Percentiles rank a stretch among this genome's conserved stretches.
These are phyloP conservation scores for Leccinellum luteum DNA, from an alignment of 768 basidiomycete species.

Conservation along the genomic window DNA sequence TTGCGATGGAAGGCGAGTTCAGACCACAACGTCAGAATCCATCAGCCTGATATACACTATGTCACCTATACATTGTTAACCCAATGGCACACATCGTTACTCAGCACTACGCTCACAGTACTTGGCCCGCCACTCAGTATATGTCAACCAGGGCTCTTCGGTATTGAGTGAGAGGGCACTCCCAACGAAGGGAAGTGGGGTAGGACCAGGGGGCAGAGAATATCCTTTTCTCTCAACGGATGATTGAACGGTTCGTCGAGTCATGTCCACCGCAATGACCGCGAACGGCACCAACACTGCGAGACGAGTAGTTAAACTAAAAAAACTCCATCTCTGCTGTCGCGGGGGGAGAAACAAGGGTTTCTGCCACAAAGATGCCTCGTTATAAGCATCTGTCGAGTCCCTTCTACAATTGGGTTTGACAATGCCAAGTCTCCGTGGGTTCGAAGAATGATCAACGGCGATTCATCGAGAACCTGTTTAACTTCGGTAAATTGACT, in stretches of 20 bases:
- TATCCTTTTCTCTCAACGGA: neutral
- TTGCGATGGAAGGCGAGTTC: too few relatives aligned
- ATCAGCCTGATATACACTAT: too few relatives aligned
- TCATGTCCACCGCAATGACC: neutral
- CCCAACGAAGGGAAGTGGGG: neutral
- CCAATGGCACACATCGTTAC: too few relatives aligned
- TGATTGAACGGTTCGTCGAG: neutral
- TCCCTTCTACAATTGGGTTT: neutral
- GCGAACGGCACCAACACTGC: neutral
- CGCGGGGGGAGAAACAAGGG: neutral
- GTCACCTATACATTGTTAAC: too few relatives aligned
- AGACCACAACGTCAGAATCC: too few relatives aligned
- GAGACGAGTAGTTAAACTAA: neutral
- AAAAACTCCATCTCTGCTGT: neutral
- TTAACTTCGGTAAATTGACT: neutral
- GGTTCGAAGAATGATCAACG: neutral
- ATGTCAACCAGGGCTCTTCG: too few relatives aligned
- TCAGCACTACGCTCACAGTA: too few relatives aligned
- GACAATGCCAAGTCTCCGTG: neutral
- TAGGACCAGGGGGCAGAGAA: conserved; percentile 9
- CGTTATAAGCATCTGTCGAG: neutral
- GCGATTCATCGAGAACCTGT: neutral
- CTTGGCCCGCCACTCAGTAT: too few relatives aligned
- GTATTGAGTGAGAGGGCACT: too few relatives aligned
- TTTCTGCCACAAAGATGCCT: neutral